A percentile compares a stretch with the other conserved stretches of the same genome.
These are phyloP conservation scores for Aureobasidium musti DNA, from an alignment of 2,329 filamentous ascomycete species.

Conservation along the genomic window DNA sequence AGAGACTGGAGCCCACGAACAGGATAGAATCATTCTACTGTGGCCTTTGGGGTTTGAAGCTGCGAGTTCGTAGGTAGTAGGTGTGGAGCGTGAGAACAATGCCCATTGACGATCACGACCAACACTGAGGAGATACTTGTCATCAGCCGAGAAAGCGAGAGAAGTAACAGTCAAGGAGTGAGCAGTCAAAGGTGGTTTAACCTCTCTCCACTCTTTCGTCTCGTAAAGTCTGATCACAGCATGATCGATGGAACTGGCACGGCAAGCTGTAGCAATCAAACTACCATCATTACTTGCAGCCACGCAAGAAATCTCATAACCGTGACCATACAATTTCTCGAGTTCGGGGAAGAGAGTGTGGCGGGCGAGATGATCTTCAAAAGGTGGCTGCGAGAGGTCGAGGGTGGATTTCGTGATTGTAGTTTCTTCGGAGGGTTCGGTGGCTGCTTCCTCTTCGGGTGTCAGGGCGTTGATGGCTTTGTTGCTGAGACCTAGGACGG, in stretches of 20 bases:
- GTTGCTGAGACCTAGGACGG: slow-evolving; percentile 92
- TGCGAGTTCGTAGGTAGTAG: slow-evolving; percentile 58
- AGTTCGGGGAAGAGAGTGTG: slow-evolving; percentile 94
- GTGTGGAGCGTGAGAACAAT: slow-evolving; percentile 63
- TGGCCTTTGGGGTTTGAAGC: slow-evolving; percentile 81
- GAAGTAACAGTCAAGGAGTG: slow-evolving; percentile 85
- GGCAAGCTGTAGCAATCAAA: slow-evolving; percentile 87
- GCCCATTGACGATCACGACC: slow-evolving; percentile 91
- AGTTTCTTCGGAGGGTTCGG: slow-evolving; percentile 48
- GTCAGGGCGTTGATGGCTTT: slow-evolving; percentile 70
- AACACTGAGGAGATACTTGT: slow-evolving; percentile 77
- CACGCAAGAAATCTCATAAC: slow-evolving; percentile 91
- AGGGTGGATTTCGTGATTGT: slow-evolving; percentile 63
- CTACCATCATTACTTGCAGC: slow-evolving; percentile 72
- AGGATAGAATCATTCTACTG: slow-evolving; percentile 86
- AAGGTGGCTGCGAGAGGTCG: slow-evolving; percentile 71
- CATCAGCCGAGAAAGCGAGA: slow-evolving; percentile 75
- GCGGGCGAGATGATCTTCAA: slow-evolving; percentile 85
- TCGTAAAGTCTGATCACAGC: slow-evolving; percentile 92
- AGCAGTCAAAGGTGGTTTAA: slow-evolving; percentile 77
- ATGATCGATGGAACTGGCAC: slow-evolving; percentile 88
- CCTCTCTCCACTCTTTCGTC: slow-evolving; percentile 81
- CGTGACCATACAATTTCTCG: slow-evolving; percentile 97
- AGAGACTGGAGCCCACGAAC: slow-evolving; percentile 69
- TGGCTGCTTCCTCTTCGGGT: slow-evolving; percentile 44